Evolutionary conservation across 2,329 filamentous ascomycete species (phyloP), one percentile per base, ranked within the genome.

Genomic region (Pezicula radicicola): DNA sequence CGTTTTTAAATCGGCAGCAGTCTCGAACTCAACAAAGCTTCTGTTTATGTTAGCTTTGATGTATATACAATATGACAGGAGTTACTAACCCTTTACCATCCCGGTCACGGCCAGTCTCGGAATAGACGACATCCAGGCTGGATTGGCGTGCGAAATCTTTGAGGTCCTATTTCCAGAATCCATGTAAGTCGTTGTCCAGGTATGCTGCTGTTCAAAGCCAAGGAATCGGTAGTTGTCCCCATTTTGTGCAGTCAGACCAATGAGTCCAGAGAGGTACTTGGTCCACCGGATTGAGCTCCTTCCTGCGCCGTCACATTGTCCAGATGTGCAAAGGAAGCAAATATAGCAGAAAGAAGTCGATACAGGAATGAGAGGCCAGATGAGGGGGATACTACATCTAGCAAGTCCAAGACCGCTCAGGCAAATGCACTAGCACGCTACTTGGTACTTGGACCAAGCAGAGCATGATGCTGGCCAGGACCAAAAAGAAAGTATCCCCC

Each of bases 61-160:
- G 37, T 18, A 45, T n/a, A 35, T 33, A n/a, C 50, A 37, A 33
- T 30, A 19, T 12, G 30, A 10, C 6, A 15, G 21, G 18, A 51
- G 39, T 54, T 55, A 78, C 88, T 74, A 74, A 96, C 91, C 93
- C 93, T 83, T 89, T 90, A 60, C 91, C 91, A 70, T 95, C 91
- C 61, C 88, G 88, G 69, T 96, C 92, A 66, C 93, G 91, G 64
- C 87, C 88, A 55, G 95, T 95, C 76, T 99, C 94, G 60, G 92
- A 97, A 72, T 96, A 99, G 66, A 99, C 94, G 60, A 99, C 94
- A 71, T 97, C 94, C 72, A 96, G 83, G 73, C 91, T 91, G 72
- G 93, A 95, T 73, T 95, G 90, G 70, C 94, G 91, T 57, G 94
- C 94, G 75, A 99, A 99, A 73, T 99, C 94, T 89, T 99, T 99